phyloP scores from a whole-genome alignment of 257 asterid genomes.

The Coffea canephora region DNA sequence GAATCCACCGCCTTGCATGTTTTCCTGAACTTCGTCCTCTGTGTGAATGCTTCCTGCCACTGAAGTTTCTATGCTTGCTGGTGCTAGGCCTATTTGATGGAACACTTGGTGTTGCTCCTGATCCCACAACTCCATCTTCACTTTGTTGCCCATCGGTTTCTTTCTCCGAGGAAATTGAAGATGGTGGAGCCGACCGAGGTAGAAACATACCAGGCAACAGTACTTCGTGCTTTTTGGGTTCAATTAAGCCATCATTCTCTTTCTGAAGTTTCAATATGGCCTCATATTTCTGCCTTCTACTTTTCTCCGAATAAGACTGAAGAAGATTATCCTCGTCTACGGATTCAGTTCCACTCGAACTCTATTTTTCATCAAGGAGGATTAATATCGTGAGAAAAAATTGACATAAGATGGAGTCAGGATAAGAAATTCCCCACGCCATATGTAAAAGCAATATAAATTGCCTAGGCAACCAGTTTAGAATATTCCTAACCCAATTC shows the following conservation, averaged over 20 bases:
- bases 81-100: conserved; percentile 44
- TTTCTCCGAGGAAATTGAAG: conserved; percentile 33
- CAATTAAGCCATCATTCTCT: conserved; percentile 80
- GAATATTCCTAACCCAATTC: neutral
- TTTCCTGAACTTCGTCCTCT: conserved; percentile 51
- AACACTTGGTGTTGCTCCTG: conserved; percentile 38
- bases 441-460: neutral
- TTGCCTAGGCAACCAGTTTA: neutral
- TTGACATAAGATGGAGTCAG: neutral
- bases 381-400: neutral
- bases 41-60: conserved; percentile 36
- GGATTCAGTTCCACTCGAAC: conserved; percentile 28
- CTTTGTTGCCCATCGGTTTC: conserved; percentile 28
- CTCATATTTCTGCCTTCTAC: conserved; percentile 64
- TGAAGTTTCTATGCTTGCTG: conserved; percentile 42
- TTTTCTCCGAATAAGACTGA: conserved; percentile 57
- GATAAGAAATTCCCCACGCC: neutral
- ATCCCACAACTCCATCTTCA: conserved; percentile 24
- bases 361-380: conserved; percentile 32
- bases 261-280: conserved; percentile 62
- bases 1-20: conserved; percentile 61
- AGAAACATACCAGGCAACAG: conserved; percentile 79
- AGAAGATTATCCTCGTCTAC: conserved; percentile 39
- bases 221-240: conserved; percentile 62
- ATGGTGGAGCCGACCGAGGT: conserved; percentile 48